Conservation (phyloP, 2,329 filamentous ascomycete genomes). For the Tolypocladium endophyticum region DNA sequence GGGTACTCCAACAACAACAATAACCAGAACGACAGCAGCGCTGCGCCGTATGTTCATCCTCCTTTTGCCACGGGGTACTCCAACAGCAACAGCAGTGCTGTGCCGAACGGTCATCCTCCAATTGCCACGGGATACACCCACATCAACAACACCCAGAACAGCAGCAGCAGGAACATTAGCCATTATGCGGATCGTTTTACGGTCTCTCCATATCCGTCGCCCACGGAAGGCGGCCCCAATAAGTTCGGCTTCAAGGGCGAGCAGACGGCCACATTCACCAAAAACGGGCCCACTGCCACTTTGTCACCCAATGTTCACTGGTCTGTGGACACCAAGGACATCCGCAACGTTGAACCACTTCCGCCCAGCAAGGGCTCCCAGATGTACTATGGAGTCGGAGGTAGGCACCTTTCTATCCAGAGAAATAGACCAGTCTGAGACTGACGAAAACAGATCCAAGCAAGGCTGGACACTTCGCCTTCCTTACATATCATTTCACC, state of each 20-base stretch:
- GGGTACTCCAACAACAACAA: neutral
- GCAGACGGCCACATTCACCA: constrained; percentile 1
- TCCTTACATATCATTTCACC: constrained; percentile 15
- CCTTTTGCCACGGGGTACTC: neutral
- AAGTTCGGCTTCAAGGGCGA: neutral
- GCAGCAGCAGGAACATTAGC: neutral
- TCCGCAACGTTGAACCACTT: constrained; percentile 13
- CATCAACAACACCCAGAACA: neutral
- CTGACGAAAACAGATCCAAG: constrained; percentile 7
- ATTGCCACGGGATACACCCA: neutral
- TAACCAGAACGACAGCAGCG: neutral
- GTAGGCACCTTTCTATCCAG: constrained; percentile 2
- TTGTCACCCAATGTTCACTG: constrained; percentile 11
- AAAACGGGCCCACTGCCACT: neutral
- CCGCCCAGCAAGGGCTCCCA: constrained; percentile 8
- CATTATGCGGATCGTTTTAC: neutral
- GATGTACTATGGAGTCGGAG: constrained; percentile 12
- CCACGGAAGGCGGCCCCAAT: neutral
- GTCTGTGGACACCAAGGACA: constrained; percentile 11
- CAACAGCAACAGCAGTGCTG: neutral
- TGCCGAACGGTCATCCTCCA: neutral
- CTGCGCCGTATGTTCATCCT: neutral
- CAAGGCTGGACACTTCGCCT: constrained; percentile 13
- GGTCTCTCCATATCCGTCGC: neutral
- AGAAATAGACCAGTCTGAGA: neutral